A percentile compares a stretch with the other conserved stretches of the same genome.
phyloP scores from a whole-genome alignment of 176 grass and related monocot genomes.

The Cenchrus fungigraminus region DNA sequence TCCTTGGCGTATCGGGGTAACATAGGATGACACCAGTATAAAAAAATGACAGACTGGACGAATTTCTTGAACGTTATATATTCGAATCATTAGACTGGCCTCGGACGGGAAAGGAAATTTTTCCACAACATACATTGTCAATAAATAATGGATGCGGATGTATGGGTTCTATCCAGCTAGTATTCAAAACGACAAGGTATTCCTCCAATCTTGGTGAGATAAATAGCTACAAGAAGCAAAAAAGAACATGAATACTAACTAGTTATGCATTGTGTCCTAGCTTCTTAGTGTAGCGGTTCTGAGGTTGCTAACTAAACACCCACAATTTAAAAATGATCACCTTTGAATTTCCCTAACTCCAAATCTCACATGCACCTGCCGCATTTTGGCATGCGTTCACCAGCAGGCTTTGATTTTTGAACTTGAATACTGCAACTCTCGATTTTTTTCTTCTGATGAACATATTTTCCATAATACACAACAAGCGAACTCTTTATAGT shows the following conservation, averaged over 20 bases:
- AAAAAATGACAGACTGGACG: neutral
- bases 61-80: neutral
- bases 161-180: neutral
- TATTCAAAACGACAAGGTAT: neutral
- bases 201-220: neutral
- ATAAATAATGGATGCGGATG: neutral
- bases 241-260: neutral
- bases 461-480: slow-evolving; percentile 37
- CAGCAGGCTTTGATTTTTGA: slow-evolving; percentile 30
- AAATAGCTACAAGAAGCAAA: neutral
- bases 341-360: slow-evolving; percentile 43
- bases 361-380: slow-evolving; percentile 20
- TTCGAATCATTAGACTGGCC: neutral
- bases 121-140: neutral
- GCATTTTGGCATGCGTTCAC: slow-evolving; percentile 34
- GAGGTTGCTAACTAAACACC: slow-evolving; percentile 10
- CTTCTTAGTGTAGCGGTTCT: neutral
- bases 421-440: slow-evolving; percentile 1
- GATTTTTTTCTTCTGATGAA: slow-evolving; percentile 46
- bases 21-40: too few relatives aligned
- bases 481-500: slow-evolving; percentile 1
- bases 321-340: slow-evolving; percentile 28
- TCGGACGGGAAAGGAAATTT: neutral
- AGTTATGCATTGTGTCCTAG: neutral
- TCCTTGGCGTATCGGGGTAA: too few relatives aligned